Conservation (phyloP, 2,329 filamentous ascomycete species). For the Hirsutella minnesotensis region DNA sequence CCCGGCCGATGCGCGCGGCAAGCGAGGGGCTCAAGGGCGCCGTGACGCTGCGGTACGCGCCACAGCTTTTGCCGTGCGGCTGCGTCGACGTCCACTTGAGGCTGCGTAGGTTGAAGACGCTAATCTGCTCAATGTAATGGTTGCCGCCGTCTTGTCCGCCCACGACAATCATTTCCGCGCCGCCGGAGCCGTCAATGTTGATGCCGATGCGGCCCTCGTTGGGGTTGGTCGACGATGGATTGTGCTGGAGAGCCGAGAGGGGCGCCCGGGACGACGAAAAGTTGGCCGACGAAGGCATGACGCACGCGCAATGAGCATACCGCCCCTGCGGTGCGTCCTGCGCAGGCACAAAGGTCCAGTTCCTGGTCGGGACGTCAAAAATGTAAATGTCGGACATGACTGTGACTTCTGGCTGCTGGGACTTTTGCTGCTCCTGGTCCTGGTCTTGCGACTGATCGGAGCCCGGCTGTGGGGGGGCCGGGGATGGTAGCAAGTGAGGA, state of each 20-base stretch:
- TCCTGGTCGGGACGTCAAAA: constrained; percentile 71
- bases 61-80: constrained; percentile 79
- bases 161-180: constrained; percentile 93
- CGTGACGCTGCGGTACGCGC: constrained; percentile 91
- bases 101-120: constrained; percentile 91
- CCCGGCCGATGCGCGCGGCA: constrained; percentile 53
- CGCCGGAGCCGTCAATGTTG: constrained; percentile 79
- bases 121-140: constrained; percentile 98
- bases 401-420: constrained; percentile 68
- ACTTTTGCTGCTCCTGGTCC: neutral
- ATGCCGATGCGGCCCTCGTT: constrained; percentile 84
- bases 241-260: constrained; percentile 78
- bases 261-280: constrained; percentile 80
- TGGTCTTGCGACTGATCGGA: constrained; percentile 17
- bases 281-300: constrained; percentile 75
- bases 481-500: too few species aligned
- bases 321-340: constrained; percentile 80
- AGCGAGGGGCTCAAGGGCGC: constrained; percentile 63
- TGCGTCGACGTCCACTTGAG: constrained; percentile 92
- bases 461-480: constrained; percentile 41
- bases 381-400: constrained; percentile 99
- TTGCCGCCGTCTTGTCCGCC: constrained; percentile 96
- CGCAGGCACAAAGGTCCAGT: constrained; percentile 75
- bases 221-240: constrained; percentile 67
- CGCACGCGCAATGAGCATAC: constrained; percentile 92